A percentile compares a stretch with the other conserved stretches of the same genome.
Evolutionary conservation across 768 basidiomycete species (phyloP).

Genomic region (Lactifluus echinatus): DNA sequence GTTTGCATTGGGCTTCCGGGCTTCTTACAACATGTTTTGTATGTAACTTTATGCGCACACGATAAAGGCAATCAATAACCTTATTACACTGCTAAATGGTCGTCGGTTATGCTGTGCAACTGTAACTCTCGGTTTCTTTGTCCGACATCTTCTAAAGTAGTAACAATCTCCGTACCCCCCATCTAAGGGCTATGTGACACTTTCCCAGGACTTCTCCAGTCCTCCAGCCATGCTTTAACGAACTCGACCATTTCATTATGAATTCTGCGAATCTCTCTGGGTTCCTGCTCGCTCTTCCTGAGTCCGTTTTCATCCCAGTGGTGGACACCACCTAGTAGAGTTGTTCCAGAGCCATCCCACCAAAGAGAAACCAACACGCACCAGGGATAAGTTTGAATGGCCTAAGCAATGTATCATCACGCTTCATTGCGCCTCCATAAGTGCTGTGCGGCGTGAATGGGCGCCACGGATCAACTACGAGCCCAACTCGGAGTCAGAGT

Average conservation of each 20-base stretch:
- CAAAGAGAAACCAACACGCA: conserved; percentile 30
- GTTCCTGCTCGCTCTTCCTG: conserved; percentile 50
- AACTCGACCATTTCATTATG: conserved; percentile 77
- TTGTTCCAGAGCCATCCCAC: neutral
- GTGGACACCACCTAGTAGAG: conserved; percentile 54
- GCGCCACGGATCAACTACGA: conserved; percentile 80
- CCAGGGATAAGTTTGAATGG: conserved; percentile 87
- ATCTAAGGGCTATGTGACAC: too few relatives aligned
- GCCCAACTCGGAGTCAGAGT: neutral
- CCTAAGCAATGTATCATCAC: conserved; percentile 59
- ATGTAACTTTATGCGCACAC: too few relatives aligned
- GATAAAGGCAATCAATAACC: too few relatives aligned
- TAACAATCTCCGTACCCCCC: too few relatives aligned
- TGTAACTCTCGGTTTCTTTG: too few relatives aligned
- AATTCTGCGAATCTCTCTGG: conserved; percentile 67
- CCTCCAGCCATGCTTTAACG: conserved; percentile 63
- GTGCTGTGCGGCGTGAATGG: conserved; percentile 77
- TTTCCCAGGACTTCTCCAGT: conserved; percentile 26
- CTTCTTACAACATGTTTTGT: too few relatives aligned
- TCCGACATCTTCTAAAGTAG: too few relatives aligned
- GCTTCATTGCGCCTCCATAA: conserved; percentile 45
- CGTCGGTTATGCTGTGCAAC: too few relatives aligned
- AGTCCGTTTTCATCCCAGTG: conserved; percentile 76
- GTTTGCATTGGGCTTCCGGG: neutral
- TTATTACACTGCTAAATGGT: too few relatives aligned